Evolutionary conservation across 2,329 filamentous ascomycete genomes (phyloP), one percentile per base, ranked within the genome.

Genomic region (Immersiporthe knoxdaviesiana): DNA sequence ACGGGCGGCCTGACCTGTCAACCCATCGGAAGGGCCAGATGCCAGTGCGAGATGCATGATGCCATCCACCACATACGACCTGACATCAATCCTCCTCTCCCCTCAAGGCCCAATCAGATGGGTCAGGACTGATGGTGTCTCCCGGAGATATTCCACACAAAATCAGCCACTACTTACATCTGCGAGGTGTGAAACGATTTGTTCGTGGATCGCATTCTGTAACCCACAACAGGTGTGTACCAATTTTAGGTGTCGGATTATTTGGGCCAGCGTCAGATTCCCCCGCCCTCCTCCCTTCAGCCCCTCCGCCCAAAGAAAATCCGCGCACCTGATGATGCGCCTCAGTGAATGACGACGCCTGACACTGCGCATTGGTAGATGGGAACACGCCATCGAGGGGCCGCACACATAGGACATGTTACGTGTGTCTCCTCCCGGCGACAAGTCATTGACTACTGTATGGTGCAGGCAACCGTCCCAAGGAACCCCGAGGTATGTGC

Each of bases 291-390:
- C n/a, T n/a, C n/a, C n/a, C n/a, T n/a, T n/a, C n/a, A n/a, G n/a
- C n/a, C n/a, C n/a, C 35, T 35, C 35, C 35, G 4, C 35, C 5
- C 24, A n/a, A 35, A 11, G 4, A n/a, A 18, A 24, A 39, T 56
- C 32, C 21, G 54, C 35, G 27, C 56, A n/a, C 24, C 37, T 21
- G 7, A 32, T 58, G 18, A 61, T 56, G 68, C 61, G 65, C 50
- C 60, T 27, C 35, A 50, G n/a, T 66, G 41, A 47, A 47, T n/a
- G 21, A 47, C 21, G 18, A 61, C 35, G 68, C 68, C 65, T 54
- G 68, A 50, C 59, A 59, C 58, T 41, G 30, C 47, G 30, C n/a
- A n/a, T n/a, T n/a, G n/a, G n/a, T 64, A 67, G 41, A 41, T 59
- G 41, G 62, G 32, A 39, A 39, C 41, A 27, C 62, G 62, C 44